Base-by-base conservation (phyloP, 2,329 filamentous ascomycete genomes). In the Lachnellula hyalina region DNA sequence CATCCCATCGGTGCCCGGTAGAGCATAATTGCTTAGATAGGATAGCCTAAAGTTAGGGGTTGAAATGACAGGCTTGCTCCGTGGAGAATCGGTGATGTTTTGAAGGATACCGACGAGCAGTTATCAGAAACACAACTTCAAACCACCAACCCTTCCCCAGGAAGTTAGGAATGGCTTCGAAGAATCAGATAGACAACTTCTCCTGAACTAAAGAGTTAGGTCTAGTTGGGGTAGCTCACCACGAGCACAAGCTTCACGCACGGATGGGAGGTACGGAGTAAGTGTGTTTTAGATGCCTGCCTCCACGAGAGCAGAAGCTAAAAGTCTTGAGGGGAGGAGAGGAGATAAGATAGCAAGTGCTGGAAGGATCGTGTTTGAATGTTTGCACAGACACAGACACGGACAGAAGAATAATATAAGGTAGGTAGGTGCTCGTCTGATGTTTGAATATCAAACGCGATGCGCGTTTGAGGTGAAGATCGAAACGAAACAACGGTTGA, bases 401-500 rank as follows among this genome's bases (percentile, higher is more conserved):
- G 21, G n/a, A 7, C 14, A 17, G n/a, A 14, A 40, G 12, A n/a
- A 15, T 40, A 40, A 40, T 15, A n/a, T 15, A 40, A 9, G 14
- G 36, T 40, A 40, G 6, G 2, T n/a, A 12, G 15, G 36, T 40
- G 5, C 36, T 40, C 36, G 14, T 44, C 41, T 40, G 34, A 38
- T 38, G 47, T 49, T 50, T 49, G 48, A 41, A 40, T 15, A 41
- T 28, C 23, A 40, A 38, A 38, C 48, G 36, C 17, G 36, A 42
- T 14, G 25, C 14, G 23, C 41, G 15, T 23, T 40, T 17, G 34
- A 50, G 35, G 17, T 17, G 48, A 19, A 12, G 36, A 40, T 50
- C 48, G 48, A 50, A 50, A 50, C 48, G 48, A 50, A 50, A 50
- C 48, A 42, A 48, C 32, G 3, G 2, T n/a, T 44, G n/a, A 17